phyloP scores from a whole-genome alignment of 768 basidiomycete species.

The Cystobasidium tubakii region DNA sequence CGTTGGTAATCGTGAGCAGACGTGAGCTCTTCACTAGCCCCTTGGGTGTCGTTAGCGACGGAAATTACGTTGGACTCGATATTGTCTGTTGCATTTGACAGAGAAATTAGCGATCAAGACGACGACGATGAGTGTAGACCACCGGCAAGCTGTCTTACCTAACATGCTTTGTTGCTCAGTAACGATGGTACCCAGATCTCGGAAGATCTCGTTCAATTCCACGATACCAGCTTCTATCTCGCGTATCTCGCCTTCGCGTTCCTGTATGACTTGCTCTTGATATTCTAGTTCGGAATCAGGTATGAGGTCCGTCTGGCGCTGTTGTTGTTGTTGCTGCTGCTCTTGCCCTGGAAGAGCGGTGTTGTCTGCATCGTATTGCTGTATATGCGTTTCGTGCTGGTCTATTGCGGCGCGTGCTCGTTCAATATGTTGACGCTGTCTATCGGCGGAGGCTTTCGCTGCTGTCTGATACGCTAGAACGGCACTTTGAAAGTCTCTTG shows the following conservation, averaged over 20 bases:
- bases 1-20: constrained; percentile 90
- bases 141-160: constrained; percentile 58
- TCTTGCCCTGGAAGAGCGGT: constrained; percentile 45
- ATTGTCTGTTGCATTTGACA: constrained; percentile 60
- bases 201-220: constrained; percentile 91
- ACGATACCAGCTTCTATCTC: constrained; percentile 97
- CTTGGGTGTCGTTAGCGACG: constrained; percentile 71
- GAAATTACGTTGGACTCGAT: constrained; percentile 89
- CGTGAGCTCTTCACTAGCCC: constrained; percentile 76
- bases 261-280: constrained; percentile 88
- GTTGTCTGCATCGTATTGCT: background rate
- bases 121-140: background rate
- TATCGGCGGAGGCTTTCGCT: constrained; percentile 80
- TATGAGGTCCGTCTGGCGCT: constrained; percentile 47
- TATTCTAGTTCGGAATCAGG: constrained; percentile 67
- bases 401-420: constrained; percentile 78
- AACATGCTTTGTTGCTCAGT: constrained; percentile 91
- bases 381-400: constrained; percentile 43
- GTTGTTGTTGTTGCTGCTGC: constrained; percentile 44
- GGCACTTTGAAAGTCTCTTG: constrained; percentile 83
- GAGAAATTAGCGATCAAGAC: background rate
- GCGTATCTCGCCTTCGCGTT: constrained; percentile 87
- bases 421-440: constrained; percentile 81
- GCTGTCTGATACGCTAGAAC: constrained; percentile 86
- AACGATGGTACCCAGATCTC: constrained; percentile 88